Evolutionary conservation across 257 asterid species (phyloP).

Genomic region (Penstemon newberryi): DNA sequence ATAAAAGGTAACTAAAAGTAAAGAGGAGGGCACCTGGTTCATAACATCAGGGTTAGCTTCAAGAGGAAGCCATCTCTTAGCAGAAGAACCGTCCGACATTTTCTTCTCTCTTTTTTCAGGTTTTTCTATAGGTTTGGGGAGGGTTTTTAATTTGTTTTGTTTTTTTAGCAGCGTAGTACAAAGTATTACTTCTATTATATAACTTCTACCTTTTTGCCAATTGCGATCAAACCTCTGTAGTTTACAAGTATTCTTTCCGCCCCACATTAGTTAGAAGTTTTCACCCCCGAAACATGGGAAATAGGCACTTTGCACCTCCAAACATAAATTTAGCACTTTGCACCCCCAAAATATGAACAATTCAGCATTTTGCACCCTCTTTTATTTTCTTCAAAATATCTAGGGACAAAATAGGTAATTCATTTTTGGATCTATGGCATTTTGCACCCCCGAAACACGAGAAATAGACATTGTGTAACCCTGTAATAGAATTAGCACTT

Average conservation of each 20-base stretch:
- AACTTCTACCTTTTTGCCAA: background rate
- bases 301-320: too few species aligned
- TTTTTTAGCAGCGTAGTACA: background rate
- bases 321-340: too few species aligned
- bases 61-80: slow-evolving; percentile 97
- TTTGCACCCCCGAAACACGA: too few species aligned
- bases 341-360: too few species aligned
- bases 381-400: too few species aligned
- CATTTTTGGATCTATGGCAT: too few species aligned
- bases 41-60: slow-evolving; percentile 96
- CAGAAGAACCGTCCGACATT: slow-evolving; percentile 56
- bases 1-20: background rate
- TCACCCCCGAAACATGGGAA: too few species aligned
- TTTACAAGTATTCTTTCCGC: background rate
- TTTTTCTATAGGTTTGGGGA: background rate
- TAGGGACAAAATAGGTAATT: too few species aligned
- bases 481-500: too few species aligned
- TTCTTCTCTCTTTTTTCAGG: slow-evolving; percentile 11
- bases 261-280: background rate
- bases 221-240: background rate
- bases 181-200: background rate
- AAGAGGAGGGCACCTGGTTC: slow-evolving; percentile 68
- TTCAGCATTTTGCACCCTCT: too few species aligned
- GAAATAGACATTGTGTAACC: too few species aligned
- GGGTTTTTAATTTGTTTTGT: background rate